Evolutionary conservation across 257 asterid species (phyloP).

Genomic region (Parsonsia alboflavescens): DNA sequence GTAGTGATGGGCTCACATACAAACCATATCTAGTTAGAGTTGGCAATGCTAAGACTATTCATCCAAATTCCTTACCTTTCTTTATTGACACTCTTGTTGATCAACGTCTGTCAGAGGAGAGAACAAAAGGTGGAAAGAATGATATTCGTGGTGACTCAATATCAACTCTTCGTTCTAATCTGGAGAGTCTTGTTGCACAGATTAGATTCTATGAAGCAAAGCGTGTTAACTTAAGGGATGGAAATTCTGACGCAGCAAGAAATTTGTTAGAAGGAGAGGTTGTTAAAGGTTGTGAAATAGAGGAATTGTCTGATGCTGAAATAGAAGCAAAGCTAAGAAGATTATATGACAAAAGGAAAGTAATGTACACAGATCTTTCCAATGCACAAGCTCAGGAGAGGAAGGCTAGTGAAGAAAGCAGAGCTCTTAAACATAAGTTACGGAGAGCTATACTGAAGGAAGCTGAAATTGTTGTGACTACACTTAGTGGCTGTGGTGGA

Average conservation of each 20-base stretch:
- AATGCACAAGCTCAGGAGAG: constrained; percentile 70
- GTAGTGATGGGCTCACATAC: constrained; percentile 59
- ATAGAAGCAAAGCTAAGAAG: constrained; percentile 63
- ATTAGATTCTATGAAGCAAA: constrained; percentile 75
- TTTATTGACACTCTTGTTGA: constrained; percentile 92
- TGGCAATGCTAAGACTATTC: constrained; percentile 88
- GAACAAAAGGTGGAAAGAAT: constrained; percentile 38
- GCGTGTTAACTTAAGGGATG: constrained; percentile 67
- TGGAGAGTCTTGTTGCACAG: constrained; percentile 78
- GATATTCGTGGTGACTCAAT: constrained; percentile 41
- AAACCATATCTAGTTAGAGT: constrained; percentile 95
- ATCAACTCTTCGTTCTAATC: constrained; percentile 51
- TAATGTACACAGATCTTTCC: constrained; percentile 61
- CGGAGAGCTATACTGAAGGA: constrained; percentile 80
- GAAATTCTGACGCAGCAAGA: constrained; percentile 35
- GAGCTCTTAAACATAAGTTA: constrained; percentile 75
- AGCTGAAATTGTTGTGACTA: constrained; percentile 93
- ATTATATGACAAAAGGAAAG: constrained; percentile 70
- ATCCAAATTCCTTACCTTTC: constrained; percentile 81
- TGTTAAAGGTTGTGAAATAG: constrained; percentile 32
- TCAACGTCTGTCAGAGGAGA: constrained; percentile 63
- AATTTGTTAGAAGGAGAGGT: constrained; percentile 42
- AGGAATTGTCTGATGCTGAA: constrained; percentile 60
- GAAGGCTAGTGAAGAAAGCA: constrained; percentile 71
- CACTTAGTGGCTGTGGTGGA: constrained; percentile 99